A percentile compares a stretch with the other conserved stretches of the same genome.
Evolutionary conservation across 768 basidiomycete genomes (phyloP).

Genomic region (Auricularia auricula-judae): DNA sequence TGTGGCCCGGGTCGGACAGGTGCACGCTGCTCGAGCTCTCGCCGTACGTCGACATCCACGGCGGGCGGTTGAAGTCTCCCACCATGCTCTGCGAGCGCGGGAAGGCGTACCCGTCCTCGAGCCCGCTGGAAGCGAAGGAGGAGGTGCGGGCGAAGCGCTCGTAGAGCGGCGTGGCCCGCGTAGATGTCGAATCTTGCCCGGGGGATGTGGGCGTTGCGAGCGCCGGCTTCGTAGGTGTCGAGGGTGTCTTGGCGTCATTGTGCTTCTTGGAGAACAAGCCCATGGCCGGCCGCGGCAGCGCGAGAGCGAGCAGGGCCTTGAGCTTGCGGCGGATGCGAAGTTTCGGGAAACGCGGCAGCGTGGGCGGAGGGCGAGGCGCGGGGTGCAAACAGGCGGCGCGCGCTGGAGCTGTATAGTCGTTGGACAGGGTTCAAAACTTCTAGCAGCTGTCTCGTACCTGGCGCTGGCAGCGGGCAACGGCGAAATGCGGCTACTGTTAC

Average conservation of each 20-base stretch:
- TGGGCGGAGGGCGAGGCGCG: not conserved
- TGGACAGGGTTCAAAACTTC: no score
- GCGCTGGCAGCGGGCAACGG: not conserved
- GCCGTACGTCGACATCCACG: not conserved
- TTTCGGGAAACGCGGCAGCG: not conserved
- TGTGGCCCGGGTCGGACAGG: not conserved
- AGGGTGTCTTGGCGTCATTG: not conserved
- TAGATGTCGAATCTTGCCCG: not conserved
- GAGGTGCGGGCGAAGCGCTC: not conserved
- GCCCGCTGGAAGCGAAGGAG: not conserved
- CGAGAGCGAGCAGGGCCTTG: not conserved
- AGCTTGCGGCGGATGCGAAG: not conserved
- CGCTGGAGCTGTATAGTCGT: not conserved
- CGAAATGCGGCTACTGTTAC: no score
- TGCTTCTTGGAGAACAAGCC: not conserved
- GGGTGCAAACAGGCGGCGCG: not conserved
- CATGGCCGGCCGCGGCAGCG: not conserved
- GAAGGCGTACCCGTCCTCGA: not conserved
- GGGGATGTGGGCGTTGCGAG: not conserved
- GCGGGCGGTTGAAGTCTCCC: not conserved
- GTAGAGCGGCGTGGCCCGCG: not conserved
- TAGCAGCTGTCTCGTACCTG: not conserved
- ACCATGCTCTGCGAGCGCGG: not conserved
- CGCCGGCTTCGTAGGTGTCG: not conserved
- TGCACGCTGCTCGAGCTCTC: not conserved